Evolutionary conservation across 176 grass and related monocot species (phyloP), one percentile per base, ranked within the genome.

Genomic region (Raddia guianensis): DNA sequence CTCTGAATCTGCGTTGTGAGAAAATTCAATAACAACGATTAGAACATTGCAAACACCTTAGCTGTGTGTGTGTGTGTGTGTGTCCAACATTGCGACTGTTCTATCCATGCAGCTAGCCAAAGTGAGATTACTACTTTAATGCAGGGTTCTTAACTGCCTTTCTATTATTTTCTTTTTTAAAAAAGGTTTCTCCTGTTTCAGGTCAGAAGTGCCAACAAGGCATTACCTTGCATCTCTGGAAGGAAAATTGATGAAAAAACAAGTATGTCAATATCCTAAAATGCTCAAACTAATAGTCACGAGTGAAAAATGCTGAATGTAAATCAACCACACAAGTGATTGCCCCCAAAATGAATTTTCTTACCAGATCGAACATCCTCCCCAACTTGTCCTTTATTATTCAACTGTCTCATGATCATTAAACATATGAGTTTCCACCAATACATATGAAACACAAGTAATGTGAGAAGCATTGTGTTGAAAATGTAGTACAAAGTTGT

Each of bases 401-500:
- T 91, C 90, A 95, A 64, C 77, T 99, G 97, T 76, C 60, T 96
- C 77, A 86, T 90, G 81, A 99, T 93, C 97, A 99, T 99, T 82
- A 80, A 80, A 72, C 86, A 96, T 86, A 99, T 99, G 71, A 99
- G 97, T 79, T 95, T 99, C 87, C 97, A 72, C 97, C 97, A 99
- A 83, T 99, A 99, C 15, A 93, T 70, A 82, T 99, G 97, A 86
- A 95, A 99, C 61, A 95, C 93, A 81, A 95, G 87, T 63, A 99
- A 84, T 12, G 90, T 99, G 70, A 99, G 86, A 78, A 99, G 97
- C 97, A 99, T 99, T 50, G 97, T 95, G 82, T 99, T 99, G 77
- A 91, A 91, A 63, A 88, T 52, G 32, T 99, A 99, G 90, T 99
- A 99, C 60, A 99, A 84, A 70, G 71, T 40, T 73, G 86, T 91